phyloP scores from a whole-genome alignment of 495 filamentous ascomycete species.

The Podospora appendiculata region DNA sequence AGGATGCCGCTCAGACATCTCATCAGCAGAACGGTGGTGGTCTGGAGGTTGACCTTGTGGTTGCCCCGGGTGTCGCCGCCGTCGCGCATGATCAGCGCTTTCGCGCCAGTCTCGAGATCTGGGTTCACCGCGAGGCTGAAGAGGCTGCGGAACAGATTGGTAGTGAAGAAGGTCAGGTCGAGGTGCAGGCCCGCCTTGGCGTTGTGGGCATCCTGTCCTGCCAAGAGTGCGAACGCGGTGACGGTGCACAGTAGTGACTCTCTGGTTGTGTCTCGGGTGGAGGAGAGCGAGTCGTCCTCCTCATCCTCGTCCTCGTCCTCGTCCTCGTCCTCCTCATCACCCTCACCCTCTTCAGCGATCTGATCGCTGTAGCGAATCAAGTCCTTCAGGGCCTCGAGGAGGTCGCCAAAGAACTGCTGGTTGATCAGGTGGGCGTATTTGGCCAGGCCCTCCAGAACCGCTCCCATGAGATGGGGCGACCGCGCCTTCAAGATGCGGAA shows the following conservation, averaged over 20 bases:
- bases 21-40: constrained; percentile 82
- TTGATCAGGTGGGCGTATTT: constrained; percentile 93
- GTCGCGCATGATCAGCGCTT: constrained; percentile 72
- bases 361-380: constrained; percentile 64
- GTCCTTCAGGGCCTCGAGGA: constrained; percentile 89
- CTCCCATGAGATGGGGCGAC: constrained; percentile 76
- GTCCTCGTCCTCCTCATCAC: constrained; percentile 10
- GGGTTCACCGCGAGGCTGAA: constrained; percentile 69
- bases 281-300: constrained; percentile 25
- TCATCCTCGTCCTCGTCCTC: constrained; percentile 28
- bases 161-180: constrained; percentile 90
- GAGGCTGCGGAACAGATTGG: constrained; percentile 81
- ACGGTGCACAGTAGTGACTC: constrained; percentile 90
- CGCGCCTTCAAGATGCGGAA: constrained; percentile 87
- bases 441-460: constrained; percentile 80
- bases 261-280: constrained; percentile 60
- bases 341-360: constrained; percentile 24
- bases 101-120: constrained; percentile 77
- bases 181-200: constrained; percentile 58
- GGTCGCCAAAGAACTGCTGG: constrained; percentile 94
- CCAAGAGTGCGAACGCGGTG: constrained; percentile 88
- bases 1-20: constrained; percentile 74
- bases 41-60: constrained; percentile 85
- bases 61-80: constrained; percentile 34
- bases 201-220: constrained; percentile 78